Evolutionary conservation across 305 asterid species (phyloP).

Genomic region (Ilex paraguariensis): DNA sequence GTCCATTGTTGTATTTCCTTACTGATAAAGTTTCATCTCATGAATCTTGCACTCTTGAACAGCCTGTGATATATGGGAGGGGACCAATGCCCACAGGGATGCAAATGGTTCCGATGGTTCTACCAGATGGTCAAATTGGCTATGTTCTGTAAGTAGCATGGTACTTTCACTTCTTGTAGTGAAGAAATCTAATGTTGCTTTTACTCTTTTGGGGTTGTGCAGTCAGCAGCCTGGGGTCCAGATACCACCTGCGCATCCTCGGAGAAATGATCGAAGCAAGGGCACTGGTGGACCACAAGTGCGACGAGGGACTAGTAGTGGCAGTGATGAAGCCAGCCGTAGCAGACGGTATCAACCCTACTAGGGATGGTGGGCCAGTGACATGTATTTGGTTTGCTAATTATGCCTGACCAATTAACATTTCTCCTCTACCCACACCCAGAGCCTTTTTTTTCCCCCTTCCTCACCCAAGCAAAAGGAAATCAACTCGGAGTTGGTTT

Average conservation of each 20-base stretch:
- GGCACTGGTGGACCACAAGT: slow-evolving; percentile 24
- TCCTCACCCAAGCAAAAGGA: too few relatives aligned
- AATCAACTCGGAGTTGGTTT: too few relatives aligned
- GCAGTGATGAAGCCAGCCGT: slow-evolving; percentile 22
- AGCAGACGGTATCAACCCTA: slow-evolving; percentile 41
- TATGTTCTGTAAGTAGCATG: slow-evolving; percentile 83
- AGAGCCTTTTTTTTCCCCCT: too few relatives aligned
- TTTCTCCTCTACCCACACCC: too few relatives aligned
- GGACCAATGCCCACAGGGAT: slow-evolving; percentile 97
- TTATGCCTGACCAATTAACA: too few relatives aligned
- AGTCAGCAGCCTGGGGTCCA: slow-evolving; percentile 46
- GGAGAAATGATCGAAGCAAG: slow-evolving; percentile 34
- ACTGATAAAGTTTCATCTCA: too few relatives aligned
- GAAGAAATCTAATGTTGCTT: background rate
- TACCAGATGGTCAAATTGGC: slow-evolving; percentile 98
- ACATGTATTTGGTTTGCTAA: background rate
- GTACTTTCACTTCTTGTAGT: background rate
- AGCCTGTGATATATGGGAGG: slow-evolving; percentile 94
- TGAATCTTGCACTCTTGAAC: slow-evolving; percentile 14
- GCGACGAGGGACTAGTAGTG: slow-evolving; percentile 25
- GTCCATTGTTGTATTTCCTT: background rate
- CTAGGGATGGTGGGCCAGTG: slow-evolving; percentile 7
- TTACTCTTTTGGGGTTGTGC: slow-evolving; percentile 12
- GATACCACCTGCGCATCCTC: slow-evolving; percentile 33
- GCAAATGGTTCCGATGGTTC: slow-evolving; percentile 99